Percentiles rank a stretch among this genome's conserved stretches.
Evolutionary conservation across 305 asterid genomes (phyloP).

Genomic region (Fraxinus paxiana): DNA sequence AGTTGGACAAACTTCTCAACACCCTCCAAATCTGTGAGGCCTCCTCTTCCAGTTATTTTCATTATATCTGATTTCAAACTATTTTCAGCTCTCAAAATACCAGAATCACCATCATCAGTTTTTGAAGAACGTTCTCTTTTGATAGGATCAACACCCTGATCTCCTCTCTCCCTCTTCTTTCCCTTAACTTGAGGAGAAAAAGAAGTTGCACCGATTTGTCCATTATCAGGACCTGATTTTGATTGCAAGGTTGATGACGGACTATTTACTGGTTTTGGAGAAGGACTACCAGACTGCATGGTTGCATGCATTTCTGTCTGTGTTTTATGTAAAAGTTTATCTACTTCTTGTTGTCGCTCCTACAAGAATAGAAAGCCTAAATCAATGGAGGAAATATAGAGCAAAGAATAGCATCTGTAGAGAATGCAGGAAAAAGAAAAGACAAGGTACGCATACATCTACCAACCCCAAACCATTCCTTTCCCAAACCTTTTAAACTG

Average conservation of each 20-base stretch:
- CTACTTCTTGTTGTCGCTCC: constrained; percentile 72
- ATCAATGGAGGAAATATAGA: not conserved
- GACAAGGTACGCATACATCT: not conserved
- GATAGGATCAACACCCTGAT: constrained; percentile 37
- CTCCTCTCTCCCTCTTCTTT: constrained; percentile 61
- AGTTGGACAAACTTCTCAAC: constrained; percentile 53
- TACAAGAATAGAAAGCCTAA: constrained; percentile 21
- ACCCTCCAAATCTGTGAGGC: constrained; percentile 41
- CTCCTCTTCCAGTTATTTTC: constrained; percentile 47
- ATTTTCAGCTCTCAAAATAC: constrained; percentile 30
- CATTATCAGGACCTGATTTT: constrained; percentile 48
- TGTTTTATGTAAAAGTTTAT: constrained; percentile 48
- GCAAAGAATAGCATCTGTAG: not conserved
- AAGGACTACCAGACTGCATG: constrained; percentile 53
- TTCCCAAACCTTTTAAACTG: constrained; percentile 4
- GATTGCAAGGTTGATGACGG: constrained; percentile 45
- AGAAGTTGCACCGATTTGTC: constrained; percentile 39
- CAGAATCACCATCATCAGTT: constrained; percentile 39
- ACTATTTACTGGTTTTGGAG: constrained; percentile 60
- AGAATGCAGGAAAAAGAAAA: not conserved
- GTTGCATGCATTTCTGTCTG: constrained; percentile 57
- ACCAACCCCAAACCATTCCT: constrained; percentile 3
- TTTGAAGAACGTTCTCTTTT: constrained; percentile 44
- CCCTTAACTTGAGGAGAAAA: constrained; percentile 51
- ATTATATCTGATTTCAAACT: constrained; percentile 44